These are phyloP conservation scores for Cadophora gregata DNA, from an alignment of 2,329 filamentous ascomycete genomes.

Conservation along the genomic window DNA sequence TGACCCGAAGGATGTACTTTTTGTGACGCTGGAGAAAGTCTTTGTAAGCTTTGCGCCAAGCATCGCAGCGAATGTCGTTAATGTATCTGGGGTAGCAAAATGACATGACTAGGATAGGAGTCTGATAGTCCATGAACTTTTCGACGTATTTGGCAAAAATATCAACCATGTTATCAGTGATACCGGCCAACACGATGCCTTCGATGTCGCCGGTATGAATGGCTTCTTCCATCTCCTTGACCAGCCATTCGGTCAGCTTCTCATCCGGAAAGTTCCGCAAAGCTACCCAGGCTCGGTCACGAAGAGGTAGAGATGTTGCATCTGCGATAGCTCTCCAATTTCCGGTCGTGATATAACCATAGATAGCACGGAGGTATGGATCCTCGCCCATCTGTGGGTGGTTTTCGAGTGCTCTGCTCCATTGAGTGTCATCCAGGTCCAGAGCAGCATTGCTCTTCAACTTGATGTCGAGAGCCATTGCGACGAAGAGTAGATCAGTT, in stretches of 20 bases:
- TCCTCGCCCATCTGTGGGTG: slow-evolving; percentile 62
- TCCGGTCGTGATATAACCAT: slow-evolving; percentile 76
- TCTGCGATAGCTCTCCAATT: slow-evolving; percentile 78
- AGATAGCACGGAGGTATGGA: slow-evolving; percentile 80
- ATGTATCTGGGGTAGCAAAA: slow-evolving; percentile 79
- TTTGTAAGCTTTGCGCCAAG: slow-evolving; percentile 76
- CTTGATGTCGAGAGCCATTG: slow-evolving; percentile 69
- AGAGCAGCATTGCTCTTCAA: slow-evolving; percentile 54
- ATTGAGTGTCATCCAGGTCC: slow-evolving; percentile 37
- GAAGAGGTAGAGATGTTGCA: slow-evolving; percentile 74
- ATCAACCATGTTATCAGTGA: slow-evolving; percentile 74
- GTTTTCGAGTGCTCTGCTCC: slow-evolving; percentile 40
- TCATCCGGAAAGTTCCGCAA: slow-evolving; percentile 69
- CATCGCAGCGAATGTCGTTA: slow-evolving; percentile 74
- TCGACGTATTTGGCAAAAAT: slow-evolving; percentile 78
- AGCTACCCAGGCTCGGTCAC: slow-evolving; percentile 77
- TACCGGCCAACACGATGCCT: slow-evolving; percentile 78
- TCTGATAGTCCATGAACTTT: slow-evolving; percentile 80
- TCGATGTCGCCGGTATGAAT: slow-evolving; percentile 74
- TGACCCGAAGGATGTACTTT: slow-evolving; percentile 75
- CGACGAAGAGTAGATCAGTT: slow-evolving; percentile 71
- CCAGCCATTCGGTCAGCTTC: slow-evolving; percentile 70
- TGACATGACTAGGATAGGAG: slow-evolving; percentile 75
- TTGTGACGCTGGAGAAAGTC: slow-evolving; percentile 76
- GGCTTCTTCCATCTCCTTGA: slow-evolving; percentile 65